Conservation (phyloP, 345 rosid species). For the Gossypioides kirkii region DNA sequence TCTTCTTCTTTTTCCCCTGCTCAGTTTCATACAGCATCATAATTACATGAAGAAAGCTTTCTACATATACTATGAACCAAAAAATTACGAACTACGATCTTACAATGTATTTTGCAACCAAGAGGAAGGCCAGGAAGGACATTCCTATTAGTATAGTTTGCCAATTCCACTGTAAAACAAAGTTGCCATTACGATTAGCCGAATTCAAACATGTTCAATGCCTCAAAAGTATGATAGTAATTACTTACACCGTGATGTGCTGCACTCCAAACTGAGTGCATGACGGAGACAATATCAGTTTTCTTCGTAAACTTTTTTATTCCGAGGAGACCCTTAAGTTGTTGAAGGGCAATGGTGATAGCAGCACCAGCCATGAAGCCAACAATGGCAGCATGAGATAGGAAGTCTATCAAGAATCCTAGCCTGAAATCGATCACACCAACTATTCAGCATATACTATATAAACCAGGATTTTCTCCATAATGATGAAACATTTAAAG, state of each 20-base stretch:
- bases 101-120: constrained; percentile 66
- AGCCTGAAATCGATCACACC: constrained; percentile 35
- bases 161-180: constrained; percentile 85
- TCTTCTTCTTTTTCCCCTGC: constrained; percentile 82
- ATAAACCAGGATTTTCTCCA: not conserved
- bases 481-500: not conserved
- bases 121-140: constrained; percentile 67
- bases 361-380: constrained; percentile 99
- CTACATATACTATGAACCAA: not conserved
- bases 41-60: not conserved
- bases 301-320: constrained; percentile 62
- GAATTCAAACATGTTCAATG: not conserved
- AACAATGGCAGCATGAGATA: constrained; percentile 89
- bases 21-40: constrained; percentile 11
- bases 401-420: constrained; percentile 90
- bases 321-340: constrained; percentile 89
- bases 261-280: constrained; percentile 26
- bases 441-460: not conserved
- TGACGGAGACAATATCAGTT: constrained; percentile 42
- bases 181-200: constrained; percentile 5
- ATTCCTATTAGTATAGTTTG: constrained; percentile 78
- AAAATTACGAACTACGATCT: constrained; percentile 15
- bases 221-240: not conserved
- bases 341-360: constrained; percentile 84
- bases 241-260: constrained; percentile 29